Base-by-base conservation (phyloP, 2,329 filamentous ascomycete genomes). In the Pochonia chlamydosporia region DNA sequence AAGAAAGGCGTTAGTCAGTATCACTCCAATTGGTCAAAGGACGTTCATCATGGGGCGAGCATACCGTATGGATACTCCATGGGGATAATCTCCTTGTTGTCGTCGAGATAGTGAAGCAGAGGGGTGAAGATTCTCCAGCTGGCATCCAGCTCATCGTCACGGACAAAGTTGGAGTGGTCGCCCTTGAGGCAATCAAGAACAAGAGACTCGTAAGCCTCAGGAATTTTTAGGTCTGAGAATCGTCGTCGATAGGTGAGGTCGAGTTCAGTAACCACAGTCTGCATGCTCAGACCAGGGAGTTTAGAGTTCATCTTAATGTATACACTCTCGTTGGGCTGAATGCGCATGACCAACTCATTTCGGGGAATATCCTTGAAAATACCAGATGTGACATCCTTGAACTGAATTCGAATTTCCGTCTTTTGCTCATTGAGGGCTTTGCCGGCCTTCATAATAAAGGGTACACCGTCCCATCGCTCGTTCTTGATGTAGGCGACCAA, bases 301-400 rank as follows among this genome's bases (percentile, higher is more conserved):
- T 99, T 99, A 25, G 92, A 97, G 85, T 99, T 99, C 93, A 99
- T 99, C 84, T 99, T 99, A 71, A 97, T 95, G 75, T 99, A 99
- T 57, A 99, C 91, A 66, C 89, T 95, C 79, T 99, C 93, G 75
- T 99, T 99, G 60, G 93, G 93, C 76, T 99, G 93, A 56, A 99
- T 95, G 58, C 93, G 91, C 76, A 99, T 96, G 62, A 99, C 93
- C 56, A 99, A 86, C 75, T 99, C 93, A 76, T 99, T 99, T 58
- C 95, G 87, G 50, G 93, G 95, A 64, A 99, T 99, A 67, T 99
- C 92, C 81, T 97, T 97, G 78, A 99, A 99, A 71, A 99, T 99
- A 57, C 95, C 93, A 42, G 91, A 96, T 20, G 93, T 97, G 55
- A 99, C 93, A 66, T 99, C 93, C 79, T 96, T 96, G 84, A 96